A percentile compares a stretch with the other conserved stretches of the same genome.
These are phyloP conservation scores for Pseudocercospora cruenta DNA, from an alignment of 2,329 filamentous ascomycete genomes.

Conservation along the genomic window DNA sequence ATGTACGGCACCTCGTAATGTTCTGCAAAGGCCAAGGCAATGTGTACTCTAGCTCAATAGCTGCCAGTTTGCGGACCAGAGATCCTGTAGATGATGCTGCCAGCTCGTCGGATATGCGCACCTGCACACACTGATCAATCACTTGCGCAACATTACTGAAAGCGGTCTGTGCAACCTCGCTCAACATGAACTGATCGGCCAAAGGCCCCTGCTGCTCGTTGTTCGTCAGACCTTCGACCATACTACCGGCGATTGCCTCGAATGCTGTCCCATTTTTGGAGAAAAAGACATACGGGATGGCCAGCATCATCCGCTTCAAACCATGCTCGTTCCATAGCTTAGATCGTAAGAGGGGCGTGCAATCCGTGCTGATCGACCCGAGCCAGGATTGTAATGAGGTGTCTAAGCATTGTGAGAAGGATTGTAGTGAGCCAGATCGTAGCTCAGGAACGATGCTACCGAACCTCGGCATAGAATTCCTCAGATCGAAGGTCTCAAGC, in stretches of 20 bases:
- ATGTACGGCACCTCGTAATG: conserved; percentile 68
- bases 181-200: conserved; percentile 81
- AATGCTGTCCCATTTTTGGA: conserved; percentile 73
- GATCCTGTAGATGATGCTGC: conserved; percentile 38
- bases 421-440: conserved; percentile 37
- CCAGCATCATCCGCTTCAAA: conserved; percentile 65
- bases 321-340: conserved; percentile 71
- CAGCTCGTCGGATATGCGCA: conserved; percentile 57
- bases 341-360: conserved; percentile 66
- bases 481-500: not conserved
- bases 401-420: conserved; percentile 76
- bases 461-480: conserved; percentile 12
- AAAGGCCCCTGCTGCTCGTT: conserved; percentile 57
- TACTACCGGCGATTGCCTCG: conserved; percentile 64
- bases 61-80: conserved; percentile 19
- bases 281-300: conserved; percentile 74
- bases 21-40: conserved; percentile 67
- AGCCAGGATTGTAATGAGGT: conserved; percentile 76
- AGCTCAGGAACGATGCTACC: conserved; percentile 8
- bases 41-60: conserved; percentile 31
- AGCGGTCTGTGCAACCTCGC: conserved; percentile 73
- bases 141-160: conserved; percentile 60
- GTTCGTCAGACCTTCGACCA: conserved; percentile 75
- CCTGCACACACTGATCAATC: conserved; percentile 65
- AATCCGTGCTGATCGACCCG: conserved; percentile 70